Base-by-base conservation (phyloP, 2,329 filamentous ascomycete genomes). In the Boeremia exigua region DNA sequence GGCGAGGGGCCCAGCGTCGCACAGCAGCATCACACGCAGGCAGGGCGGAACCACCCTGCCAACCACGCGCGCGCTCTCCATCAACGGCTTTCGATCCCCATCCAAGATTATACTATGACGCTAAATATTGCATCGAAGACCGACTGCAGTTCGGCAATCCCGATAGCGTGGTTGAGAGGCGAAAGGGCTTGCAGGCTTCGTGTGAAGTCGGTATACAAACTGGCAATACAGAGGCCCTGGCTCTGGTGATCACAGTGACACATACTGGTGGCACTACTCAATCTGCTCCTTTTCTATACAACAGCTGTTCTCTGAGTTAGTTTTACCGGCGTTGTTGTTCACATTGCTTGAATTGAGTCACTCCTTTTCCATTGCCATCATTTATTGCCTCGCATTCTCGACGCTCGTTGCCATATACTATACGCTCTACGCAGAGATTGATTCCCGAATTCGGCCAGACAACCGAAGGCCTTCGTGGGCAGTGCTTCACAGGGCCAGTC, bases 1-100 rank as follows among this genome's bases (percentile, higher is more conserved):
- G 54, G 56, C 42, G 45, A 48, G 43, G 50, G 51, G 44, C 34
- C 46, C 44, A 58, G 32, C 39, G 60, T 66, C 43, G 32, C 47
- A 66, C 62, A 38, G 44, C 56, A 54, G 38, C 30, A 39, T 39
- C 39, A 54, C 37, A 40, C 27, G 40, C 32, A 45, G 25, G 36
- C 40, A 59, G 47, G 54, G 33, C 51, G 56, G 53, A 33, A 48
- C 52, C 34, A 34, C 19, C 55, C 47, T 27, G 42, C 36, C n/a
- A 37, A 38, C 47, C 42, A 49, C 47, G 56, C 39, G 46, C 36
- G 38, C 29, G 37, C 54, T 47, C 10, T 33, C 5, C 19, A 52
- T 42, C 14, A 32, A 39, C 37, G 47, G 29, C 44, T 40, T 10
- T 40, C 42, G 50, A 44, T 15, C 39, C 52, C 53, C 25, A 36